A percentile compares a stretch with the other conserved stretches of the same genome.
Conservation (phyloP, 306 rosid species). For the barrel medic (Medicago truncatula) region DNA sequence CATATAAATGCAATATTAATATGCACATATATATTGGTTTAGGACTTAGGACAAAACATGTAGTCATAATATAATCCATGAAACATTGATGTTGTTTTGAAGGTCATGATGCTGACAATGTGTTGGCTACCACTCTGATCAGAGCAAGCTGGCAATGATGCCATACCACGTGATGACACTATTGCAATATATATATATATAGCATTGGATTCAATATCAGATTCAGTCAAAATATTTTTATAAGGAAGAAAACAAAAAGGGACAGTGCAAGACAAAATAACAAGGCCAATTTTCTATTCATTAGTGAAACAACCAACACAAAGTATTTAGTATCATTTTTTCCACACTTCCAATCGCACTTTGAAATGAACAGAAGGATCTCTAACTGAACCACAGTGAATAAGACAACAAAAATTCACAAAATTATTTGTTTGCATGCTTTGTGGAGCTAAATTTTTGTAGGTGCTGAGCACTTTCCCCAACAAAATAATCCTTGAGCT, state of each 20-base stretch:
- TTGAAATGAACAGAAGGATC: constrained; percentile 9
- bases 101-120: constrained; percentile 39
- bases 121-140: constrained; percentile 33
- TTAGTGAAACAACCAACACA: constrained; percentile 9
- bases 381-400: constrained; percentile 15
- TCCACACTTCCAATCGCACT: constrained; percentile 25
- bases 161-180: constrained; percentile 45
- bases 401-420: not conserved
- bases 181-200: not conserved
- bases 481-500: not conserved
- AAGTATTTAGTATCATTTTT: constrained; percentile 19
- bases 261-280: constrained; percentile 21
- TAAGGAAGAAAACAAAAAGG: constrained; percentile 20
- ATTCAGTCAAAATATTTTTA: constrained; percentile 37
- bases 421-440: not conserved
- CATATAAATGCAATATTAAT: not conserved
- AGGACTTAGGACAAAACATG: constrained; percentile 17
- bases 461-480: no score
- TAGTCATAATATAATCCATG: constrained; percentile 4
- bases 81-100: constrained; percentile 15
- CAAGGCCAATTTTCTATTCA: constrained; percentile 35
- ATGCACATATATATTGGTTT: not conserved
- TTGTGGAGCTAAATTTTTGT: not conserved
- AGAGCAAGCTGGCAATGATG: constrained; percentile 52
- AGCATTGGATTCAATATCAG: constrained; percentile 6